Evolutionary conservation across 139 green algal species (phyloP), one percentile per base, ranked within the genome.

Genomic region (Desmodesmus armatus): DNA sequence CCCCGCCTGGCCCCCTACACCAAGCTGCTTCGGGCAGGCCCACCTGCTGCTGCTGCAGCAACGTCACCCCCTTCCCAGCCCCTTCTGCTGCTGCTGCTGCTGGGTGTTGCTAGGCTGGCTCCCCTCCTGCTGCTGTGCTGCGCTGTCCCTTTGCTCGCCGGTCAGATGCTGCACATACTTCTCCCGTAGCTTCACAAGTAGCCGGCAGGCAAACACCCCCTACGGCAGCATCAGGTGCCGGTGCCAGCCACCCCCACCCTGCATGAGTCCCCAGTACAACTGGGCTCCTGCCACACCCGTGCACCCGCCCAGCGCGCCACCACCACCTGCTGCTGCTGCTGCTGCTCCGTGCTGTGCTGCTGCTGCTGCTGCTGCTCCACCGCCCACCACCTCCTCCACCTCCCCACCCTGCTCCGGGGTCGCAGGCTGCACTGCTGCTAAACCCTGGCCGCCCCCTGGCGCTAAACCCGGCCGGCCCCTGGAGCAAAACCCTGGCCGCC

Each of bases 131-230:
- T 84, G 78, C 40, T 77, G 58, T 25, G 60, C 41, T 41, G 60
- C 27, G 23, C 31, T 27, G 1, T 40, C 33, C 33, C 41, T 58
- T 29, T 3, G 15, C 2, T 72, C 55, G 25, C 35, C 19, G 27
- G n/a, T 31, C 3, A 29, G 23, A 1, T 25, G n/a, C 35, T 75
- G 62, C 3, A 27, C 43, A n/a, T 77, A 77, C 31, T 41, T 75
- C 29, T 84, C 49, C 11, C 63, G 62, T 41, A 84, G 55, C 63
- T 84, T 75, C 4, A 84, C 4, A 27, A 84, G 21, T 29, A 84
- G 2, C 21, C 78, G 62, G 41, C 78, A 84, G 29, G 78, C 78
- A 67, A 84, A 84, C 62, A 84, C 1, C 0, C n/a, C n/a, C 78
- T 70, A 21, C 63, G 78, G 4, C 39, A 72, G 76, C 76, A 82